Evolutionary conservation across 805 yeast genomes (phyloP).

Genomic region (Saccharomyces eubayanus): DNA sequence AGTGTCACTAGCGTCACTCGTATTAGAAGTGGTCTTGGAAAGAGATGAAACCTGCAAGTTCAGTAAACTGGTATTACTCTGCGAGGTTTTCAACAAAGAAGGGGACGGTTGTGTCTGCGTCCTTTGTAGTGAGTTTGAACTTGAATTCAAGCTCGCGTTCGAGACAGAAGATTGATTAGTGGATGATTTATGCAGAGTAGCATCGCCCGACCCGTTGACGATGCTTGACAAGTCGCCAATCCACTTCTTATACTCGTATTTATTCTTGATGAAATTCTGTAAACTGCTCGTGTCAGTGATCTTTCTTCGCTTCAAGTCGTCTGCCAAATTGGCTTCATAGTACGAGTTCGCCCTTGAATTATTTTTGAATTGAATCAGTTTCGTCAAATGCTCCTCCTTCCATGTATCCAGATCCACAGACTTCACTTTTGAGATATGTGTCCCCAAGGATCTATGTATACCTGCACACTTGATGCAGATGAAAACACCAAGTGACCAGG

Average conservation of each 20-base stretch:
- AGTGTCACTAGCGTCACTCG: constrained; percentile 1
- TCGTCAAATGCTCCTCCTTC: constrained; percentile 84
- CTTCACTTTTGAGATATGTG: constrained; percentile 88
- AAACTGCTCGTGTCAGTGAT: constrained; percentile 62
- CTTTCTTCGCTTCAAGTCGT: constrained; percentile 1
- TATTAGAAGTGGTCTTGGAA: constrained; percentile 5
- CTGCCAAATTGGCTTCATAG: constrained; percentile 69
- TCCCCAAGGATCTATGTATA: constrained; percentile 89
- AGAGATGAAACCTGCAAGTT: constrained; percentile 8
- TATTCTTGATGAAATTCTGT: constrained; percentile 83
- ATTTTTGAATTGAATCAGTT: constrained; percentile 84
- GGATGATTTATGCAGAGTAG: constrained; percentile 1
- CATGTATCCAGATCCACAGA: constrained; percentile 92
- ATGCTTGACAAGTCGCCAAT: constrained; percentile 27
- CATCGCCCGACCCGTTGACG: not conserved
- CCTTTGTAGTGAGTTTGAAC: not conserved
- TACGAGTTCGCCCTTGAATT: constrained; percentile 54
- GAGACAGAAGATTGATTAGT: not conserved
- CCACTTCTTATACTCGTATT: constrained; percentile 91
- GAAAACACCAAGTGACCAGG: constrained; percentile 90
- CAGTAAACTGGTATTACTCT: constrained; percentile 4
- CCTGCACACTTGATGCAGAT: constrained; percentile 94
- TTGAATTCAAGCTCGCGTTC: not conserved
- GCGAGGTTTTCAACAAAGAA: not conserved
- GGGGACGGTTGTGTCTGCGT: not conserved